A percentile compares a stretch with the other conserved stretches of the same genome.
These are phyloP conservation scores for Calonectria pauciramosa DNA, from an alignment of 2,329 filamentous ascomycete species.

Conservation along the genomic window DNA sequence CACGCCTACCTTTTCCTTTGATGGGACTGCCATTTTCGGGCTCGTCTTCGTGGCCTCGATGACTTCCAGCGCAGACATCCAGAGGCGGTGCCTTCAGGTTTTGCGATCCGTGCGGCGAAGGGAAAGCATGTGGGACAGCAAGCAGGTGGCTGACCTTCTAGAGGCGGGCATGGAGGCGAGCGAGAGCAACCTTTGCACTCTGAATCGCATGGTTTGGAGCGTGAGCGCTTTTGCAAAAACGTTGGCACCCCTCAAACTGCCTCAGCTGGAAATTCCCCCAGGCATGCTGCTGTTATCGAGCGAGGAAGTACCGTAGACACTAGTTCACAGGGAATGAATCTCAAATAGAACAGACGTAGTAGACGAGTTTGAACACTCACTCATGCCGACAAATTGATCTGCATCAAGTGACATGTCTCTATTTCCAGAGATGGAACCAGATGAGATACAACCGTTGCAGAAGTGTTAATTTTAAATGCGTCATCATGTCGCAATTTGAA, in stretches of 20 bases:
- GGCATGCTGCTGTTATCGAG: not conserved
- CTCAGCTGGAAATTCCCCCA: not conserved
- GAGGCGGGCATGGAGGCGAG: not conserved
- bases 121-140: not conserved
- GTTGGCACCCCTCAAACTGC: not conserved
- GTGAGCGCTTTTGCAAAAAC: not conserved
- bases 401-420: not conserved
- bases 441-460: no score
- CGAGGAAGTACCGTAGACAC: not conserved
- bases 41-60: not conserved
- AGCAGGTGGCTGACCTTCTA: not conserved
- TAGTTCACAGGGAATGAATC: not conserved
- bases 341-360: not conserved
- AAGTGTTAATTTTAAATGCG: no score
- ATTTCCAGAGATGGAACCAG: no score
- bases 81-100: not conserved
- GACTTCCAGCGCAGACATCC: not conserved
- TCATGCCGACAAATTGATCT: not conserved
- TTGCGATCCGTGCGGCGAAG: not conserved
- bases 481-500: no score
- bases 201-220: not conserved
- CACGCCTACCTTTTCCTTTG: not conserved
- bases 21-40: not conserved
- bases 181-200: not conserved
- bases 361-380: no score